Conservation (phyloP, 1,139 yeast species). For the Debaryomycetaceae sp. region DNA sequence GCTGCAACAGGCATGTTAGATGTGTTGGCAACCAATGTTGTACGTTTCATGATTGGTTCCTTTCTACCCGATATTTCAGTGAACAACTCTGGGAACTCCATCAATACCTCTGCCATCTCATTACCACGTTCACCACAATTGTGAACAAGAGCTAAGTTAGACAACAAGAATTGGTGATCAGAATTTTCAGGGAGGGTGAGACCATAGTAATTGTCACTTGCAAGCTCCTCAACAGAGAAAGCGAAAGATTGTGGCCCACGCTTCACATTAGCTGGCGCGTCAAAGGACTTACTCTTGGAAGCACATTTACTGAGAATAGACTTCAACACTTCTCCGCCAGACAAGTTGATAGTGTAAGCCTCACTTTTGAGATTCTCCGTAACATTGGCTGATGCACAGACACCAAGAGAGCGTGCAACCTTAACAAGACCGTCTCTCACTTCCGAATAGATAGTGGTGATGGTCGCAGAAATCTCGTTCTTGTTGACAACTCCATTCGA, state of each 20-base stretch:
- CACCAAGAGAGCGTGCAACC: slow-evolving; percentile 40
- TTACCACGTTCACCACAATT: slow-evolving; percentile 96
- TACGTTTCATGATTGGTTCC: slow-evolving; percentile 99
- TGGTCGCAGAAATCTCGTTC: slow-evolving; percentile 17
- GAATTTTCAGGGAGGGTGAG: slow-evolving; percentile 32
- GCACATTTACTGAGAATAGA: slow-evolving; percentile 21
- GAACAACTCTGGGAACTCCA: slow-evolving; percentile 98
- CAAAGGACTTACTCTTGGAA: slow-evolving; percentile 9
- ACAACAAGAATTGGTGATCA: slow-evolving; percentile 38
- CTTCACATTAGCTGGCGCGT: slow-evolving; percentile 9
- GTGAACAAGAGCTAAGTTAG: slow-evolving; percentile 30
- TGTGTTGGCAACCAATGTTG: slow-evolving; percentile 96
- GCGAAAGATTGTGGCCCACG: slow-evolving; percentile 21
- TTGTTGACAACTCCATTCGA: slow-evolving; percentile 27
- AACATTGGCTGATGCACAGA: slow-evolving; percentile 16
- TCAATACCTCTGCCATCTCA: slow-evolving; percentile 98
- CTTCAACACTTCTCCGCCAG: slow-evolving; percentile 14
- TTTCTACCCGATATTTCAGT: slow-evolving; percentile 89
- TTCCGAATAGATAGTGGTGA: slow-evolving; percentile 24
- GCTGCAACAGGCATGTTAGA: slow-evolving; percentile 99
- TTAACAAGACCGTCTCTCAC: slow-evolving; percentile 28
- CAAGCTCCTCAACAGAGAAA: slow-evolving; percentile 21
- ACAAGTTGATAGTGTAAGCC: slow-evolving; percentile 11
- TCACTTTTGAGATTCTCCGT: too few relatives aligned
- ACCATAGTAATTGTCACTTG: slow-evolving; percentile 35